Conservation (phyloP, 495 filamentous ascomycete genomes). For the Terfezia boudieri region DNA sequence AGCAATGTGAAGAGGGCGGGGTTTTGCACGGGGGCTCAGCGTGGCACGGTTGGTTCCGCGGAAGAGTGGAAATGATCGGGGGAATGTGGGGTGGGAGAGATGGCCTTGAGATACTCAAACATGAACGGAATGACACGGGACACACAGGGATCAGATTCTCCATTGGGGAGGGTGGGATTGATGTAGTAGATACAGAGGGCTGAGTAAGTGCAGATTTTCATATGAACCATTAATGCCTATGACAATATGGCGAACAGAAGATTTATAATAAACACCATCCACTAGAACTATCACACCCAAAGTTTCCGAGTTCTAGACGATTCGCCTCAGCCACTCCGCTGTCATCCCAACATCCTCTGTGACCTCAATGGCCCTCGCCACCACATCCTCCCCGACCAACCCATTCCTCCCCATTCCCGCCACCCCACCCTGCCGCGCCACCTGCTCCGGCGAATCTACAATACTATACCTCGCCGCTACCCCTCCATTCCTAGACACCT, state of each 20-base stretch:
- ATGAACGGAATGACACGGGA: neutral
- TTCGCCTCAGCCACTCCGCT: constrained; percentile 1
- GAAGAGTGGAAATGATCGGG: no score
- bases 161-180: no score
- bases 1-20: neutral
- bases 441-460: neutral
- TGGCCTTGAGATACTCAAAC: neutral
- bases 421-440: constrained; percentile 2
- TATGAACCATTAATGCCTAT: no score
- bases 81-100: neutral
- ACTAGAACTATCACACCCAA: no score
- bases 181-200: no score
- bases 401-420: neutral
- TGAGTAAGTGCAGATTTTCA: no score
- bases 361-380: constrained; percentile 6
- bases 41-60: no score
- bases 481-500: neutral
- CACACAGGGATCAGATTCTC: no score
- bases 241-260: no score
- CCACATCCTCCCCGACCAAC: constrained; percentile 2
- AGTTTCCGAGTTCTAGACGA: no score
- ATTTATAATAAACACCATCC: no score
- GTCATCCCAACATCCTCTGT: constrained; percentile 9
- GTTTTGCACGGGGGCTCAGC: no score
- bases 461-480: neutral